These are phyloP conservation scores for Perkinsus chesapeaki DNA, from an alignment of 169 alveolate species.

Conservation along the genomic window DNA sequence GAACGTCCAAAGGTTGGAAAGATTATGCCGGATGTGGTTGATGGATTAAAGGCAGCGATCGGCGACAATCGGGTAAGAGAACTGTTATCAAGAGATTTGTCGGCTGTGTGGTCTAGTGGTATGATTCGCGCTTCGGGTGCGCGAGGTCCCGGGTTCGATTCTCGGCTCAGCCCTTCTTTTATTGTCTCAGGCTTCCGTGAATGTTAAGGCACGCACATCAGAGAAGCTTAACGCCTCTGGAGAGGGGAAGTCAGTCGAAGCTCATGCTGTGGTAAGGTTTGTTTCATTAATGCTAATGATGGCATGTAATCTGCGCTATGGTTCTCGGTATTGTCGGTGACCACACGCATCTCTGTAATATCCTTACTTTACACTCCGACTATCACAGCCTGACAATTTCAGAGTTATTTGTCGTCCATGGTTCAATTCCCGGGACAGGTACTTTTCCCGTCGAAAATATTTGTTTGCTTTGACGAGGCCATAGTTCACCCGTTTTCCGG, in stretches of 20 bases:
- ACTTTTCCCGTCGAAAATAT: too few relatives aligned
- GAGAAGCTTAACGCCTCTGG: not conserved
- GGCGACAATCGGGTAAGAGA: not conserved
- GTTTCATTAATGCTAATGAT: too few relatives aligned
- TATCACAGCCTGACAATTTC: too few relatives aligned
- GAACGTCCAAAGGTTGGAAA: not conserved
- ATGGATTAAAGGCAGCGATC: not conserved
- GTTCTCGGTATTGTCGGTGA: too few relatives aligned
- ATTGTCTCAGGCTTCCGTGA: not conserved
- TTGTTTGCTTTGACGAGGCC: too few relatives aligned
- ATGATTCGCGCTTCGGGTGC: not conserved
- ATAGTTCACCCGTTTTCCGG: too few relatives aligned
- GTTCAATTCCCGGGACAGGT: too few relatives aligned
- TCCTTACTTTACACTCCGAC: too few relatives aligned
- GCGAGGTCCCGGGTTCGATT: not conserved
- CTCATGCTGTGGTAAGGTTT: not conserved
- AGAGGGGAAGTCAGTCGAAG: not conserved
- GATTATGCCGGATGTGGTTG: not conserved
- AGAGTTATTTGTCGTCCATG: too few relatives aligned
- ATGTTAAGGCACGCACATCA: not conserved
- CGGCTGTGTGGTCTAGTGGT: not conserved
- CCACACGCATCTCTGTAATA: too few relatives aligned
- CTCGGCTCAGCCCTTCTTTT: not conserved
- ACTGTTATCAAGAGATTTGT: not conserved
- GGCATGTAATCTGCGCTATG: too few relatives aligned